Base-by-base conservation (phyloP, 371 early-diverging fungal species). In the Conidiobolus incongruus region DNA sequence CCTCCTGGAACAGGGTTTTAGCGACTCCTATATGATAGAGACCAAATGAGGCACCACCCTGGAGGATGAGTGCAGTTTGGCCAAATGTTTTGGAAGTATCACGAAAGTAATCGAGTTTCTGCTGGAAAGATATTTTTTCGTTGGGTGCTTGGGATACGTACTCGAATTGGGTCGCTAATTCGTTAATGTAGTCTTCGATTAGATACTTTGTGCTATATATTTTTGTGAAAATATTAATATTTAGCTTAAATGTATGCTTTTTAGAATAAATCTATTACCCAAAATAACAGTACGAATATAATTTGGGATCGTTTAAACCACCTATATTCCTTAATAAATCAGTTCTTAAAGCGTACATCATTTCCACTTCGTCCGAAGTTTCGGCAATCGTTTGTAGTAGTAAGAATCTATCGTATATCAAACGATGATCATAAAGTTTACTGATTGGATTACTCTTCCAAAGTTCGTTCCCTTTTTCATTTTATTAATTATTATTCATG, bases 1-100 rank as follows among this genome's bases (percentile, higher is more conserved):
- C 66, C 47, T 66, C 62, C 35, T 77, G 72, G 46, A 66, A 55
- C 28, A 81, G 57, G 1, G 76, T 63, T 47, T 75, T 75, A n/a
- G 74, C 66, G 0, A 81, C 77, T 30, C 81, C 81, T 13, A 79
- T 52, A 52, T 81, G 81, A 49, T 66, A 71, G 42, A 76, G 50
- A 60, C 72, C 75, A 44, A 77, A 70, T 7, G 77, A 66, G 0
- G 76, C 66, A 2, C 77, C 77, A 16, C 81, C 81, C 41, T 74
- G 68, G 8, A 81, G 55, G 15, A 81, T 59, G 4, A 81, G 55
- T 8, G 77, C 81, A 29, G 78, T 69, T 33, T 68, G 60, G 0
- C 81, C 81, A 54, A 73, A 77, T 15, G 66, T 61, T 47, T 72
- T 72, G 6, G 69, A 57, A 0, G 69, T 65, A 47, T 77, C 75